These are phyloP conservation scores for Candida insectalens DNA, from an alignment of 805 yeast genomes.

Conservation along the genomic window DNA sequence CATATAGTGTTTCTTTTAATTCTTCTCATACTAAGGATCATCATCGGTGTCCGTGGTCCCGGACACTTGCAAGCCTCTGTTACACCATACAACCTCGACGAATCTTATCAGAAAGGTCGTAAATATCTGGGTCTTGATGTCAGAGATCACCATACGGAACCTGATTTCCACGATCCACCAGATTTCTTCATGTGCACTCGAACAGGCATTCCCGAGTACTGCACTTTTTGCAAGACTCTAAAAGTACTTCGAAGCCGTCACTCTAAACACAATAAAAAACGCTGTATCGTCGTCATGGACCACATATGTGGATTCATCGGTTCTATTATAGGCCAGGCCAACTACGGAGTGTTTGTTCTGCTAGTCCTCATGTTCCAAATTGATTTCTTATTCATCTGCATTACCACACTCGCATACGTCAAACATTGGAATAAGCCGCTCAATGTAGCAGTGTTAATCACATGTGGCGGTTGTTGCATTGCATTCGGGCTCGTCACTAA, in stretches of 20 bases:
- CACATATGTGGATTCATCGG: slow-evolving; percentile 82
- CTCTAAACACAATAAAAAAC: slow-evolving; percentile 39
- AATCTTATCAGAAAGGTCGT: slow-evolving; percentile 15
- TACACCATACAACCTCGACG: slow-evolving; percentile 26
- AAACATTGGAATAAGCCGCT: slow-evolving; percentile 5
- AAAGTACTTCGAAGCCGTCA: slow-evolving; percentile 68
- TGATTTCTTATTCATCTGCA: slow-evolving; percentile 24
- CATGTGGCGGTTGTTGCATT: slow-evolving; percentile 34
- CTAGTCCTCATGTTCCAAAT: slow-evolving; percentile 31
- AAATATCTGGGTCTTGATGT: slow-evolving; percentile 1
- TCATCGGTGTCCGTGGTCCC: slow-evolving; percentile 43
- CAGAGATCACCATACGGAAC: slow-evolving; percentile 4
- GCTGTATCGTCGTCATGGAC: slow-evolving; percentile 69
- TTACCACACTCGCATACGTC: slow-evolving; percentile 15
- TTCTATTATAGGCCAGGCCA: slow-evolving; percentile 54
- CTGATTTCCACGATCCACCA: slow-evolving; percentile 30
- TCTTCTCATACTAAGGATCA: slow-evolving; percentile 32
- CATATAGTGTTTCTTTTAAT: slow-evolving; percentile 18
- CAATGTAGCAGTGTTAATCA: slow-evolving; percentile 17
- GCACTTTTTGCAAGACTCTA: slow-evolving; percentile 54
- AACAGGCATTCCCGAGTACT: slow-evolving; percentile 71
- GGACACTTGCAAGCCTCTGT: slow-evolving; percentile 34
- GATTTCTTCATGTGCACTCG: slow-evolving; percentile 55
- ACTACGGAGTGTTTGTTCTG: slow-evolving; percentile 51
- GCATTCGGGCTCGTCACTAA: slow-evolving; percentile 35